Percentiles rank a stretch among this genome's conserved stretches.
Evolutionary conservation across 371 early-diverging fungal genomes (phyloP).

Genomic region (Dichotomocladium elegans): DNA sequence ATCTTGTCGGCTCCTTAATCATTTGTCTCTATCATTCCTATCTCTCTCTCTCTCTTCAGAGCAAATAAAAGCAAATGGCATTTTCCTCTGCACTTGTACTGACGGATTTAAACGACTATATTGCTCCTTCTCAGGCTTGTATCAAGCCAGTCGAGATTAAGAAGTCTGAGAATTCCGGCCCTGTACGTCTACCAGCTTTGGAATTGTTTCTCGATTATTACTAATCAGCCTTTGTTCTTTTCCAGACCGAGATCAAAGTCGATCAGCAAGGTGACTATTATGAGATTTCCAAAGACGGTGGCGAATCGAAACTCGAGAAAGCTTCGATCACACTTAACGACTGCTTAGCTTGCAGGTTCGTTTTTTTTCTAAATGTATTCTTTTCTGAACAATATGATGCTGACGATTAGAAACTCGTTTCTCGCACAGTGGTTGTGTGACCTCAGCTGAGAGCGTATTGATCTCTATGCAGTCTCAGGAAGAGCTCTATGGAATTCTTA

Average conservation of each 20-base stretch:
- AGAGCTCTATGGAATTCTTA: conserved; percentile 75
- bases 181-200: conserved; percentile 20
- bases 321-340: conserved; percentile 90
- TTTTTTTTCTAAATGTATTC: too few species aligned
- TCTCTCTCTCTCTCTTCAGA: too few species aligned
- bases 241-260: conserved; percentile 61
- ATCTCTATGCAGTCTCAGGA: conserved; percentile 89
- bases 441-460: conserved; percentile 93
- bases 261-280: conserved; percentile 67
- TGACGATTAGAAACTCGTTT: not conserved
- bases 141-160: conserved; percentile 87
- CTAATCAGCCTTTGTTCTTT: conserved; percentile 1
- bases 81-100: conserved; percentile 79
- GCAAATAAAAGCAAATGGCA: too few species aligned
- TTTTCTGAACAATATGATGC: too few species aligned
- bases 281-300: conserved; percentile 86
- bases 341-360: conserved; percentile 94
- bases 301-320: conserved; percentile 74
- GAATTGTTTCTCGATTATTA: conserved; percentile 10
- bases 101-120: conserved; percentile 94
- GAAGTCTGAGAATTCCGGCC: conserved; percentile 52
- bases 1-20: too few species aligned
- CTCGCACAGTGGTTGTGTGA: conserved; percentile 85
- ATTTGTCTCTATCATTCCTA: too few species aligned
- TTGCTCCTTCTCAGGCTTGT: conserved; percentile 93